Evolutionary conservation across 2,329 filamentous ascomycete species (phyloP).

Genomic region (Epichloe bromicola): DNA sequence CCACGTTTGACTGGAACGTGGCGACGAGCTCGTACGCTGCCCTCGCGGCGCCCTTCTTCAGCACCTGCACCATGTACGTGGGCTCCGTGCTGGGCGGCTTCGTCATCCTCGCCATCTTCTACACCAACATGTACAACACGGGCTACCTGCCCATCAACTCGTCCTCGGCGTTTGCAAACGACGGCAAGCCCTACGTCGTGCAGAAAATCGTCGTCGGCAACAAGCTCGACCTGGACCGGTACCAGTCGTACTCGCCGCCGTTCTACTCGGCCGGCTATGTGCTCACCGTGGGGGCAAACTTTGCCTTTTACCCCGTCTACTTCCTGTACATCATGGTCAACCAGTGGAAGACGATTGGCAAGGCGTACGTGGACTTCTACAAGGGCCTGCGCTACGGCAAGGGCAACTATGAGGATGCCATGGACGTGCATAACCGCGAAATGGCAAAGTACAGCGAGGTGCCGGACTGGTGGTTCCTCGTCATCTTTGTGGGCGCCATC

Average conservation of each 20-base stretch:
- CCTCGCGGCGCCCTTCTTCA: slow-evolving; percentile 25
- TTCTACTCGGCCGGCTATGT: slow-evolving; percentile 31
- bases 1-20: slow-evolving; percentile 29
- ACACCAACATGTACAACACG: slow-evolving; percentile 29
- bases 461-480: slow-evolving; percentile 34
- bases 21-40: slow-evolving; percentile 25
- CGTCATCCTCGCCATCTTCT: slow-evolving; percentile 28
- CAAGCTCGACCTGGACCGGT: slow-evolving; percentile 23
- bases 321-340: slow-evolving; percentile 30
- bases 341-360: slow-evolving; percentile 14
- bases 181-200: slow-evolving; percentile 22
- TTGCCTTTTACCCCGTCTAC: slow-evolving; percentile 32
- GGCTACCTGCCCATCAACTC: slow-evolving; percentile 34
- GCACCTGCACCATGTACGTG: slow-evolving; percentile 23
- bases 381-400: slow-evolving; percentile 24
- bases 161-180: slow-evolving; percentile 28
- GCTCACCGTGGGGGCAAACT: slow-evolving; percentile 27
- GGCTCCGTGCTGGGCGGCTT: slow-evolving; percentile 22
- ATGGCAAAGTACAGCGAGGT: slow-evolving; percentile 31
- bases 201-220: slow-evolving; percentile 25
- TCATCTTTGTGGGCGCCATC: slow-evolving; percentile 21
- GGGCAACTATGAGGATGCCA: slow-evolving; percentile 27
- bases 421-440: slow-evolving; percentile 26
- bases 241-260: slow-evolving; percentile 30
- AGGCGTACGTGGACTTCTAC: slow-evolving; percentile 26